Evolutionary conservation across 495 filamentous ascomycete genomes (phyloP), one percentile per base, ranked within the genome.

Genomic region (Gamarada debralockiae): DNA sequence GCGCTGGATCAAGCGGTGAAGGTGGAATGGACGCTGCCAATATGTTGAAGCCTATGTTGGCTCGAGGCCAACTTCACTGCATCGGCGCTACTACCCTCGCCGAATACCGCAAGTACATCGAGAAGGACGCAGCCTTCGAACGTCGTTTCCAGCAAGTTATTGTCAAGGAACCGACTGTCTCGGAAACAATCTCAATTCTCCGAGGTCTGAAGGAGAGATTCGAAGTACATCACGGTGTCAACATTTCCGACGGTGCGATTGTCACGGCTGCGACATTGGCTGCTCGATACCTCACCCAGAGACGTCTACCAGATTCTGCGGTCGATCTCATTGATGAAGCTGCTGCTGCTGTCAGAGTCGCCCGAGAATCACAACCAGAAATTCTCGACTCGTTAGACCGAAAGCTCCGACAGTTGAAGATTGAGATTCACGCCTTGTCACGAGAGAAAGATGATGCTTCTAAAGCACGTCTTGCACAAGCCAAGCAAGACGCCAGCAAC

Each of bases 11-110:
- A 25, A 87, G 83, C 52, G 93, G 93, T 40, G 93, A 98, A 65
- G 93, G 93, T 44, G 93, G 93, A 50, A 98, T 98, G 93, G 93
- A 98, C 62, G 95, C 93, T 22, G 93, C 93, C 60, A 98, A 98
- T 66, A 71, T 98, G 39, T 78, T 98, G 57, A 98, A 98, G 75
- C 93, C 91, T 5, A 96, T 97, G 89, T 79, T 97, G 52, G 93
- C 93, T 50, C 82, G 93, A 63, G 93, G 93, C 18, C 92, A 97
- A 66, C 76, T 98, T 46, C 93, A 98, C 75, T 98, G 93, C 63
- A 97, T 97, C 55, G 93, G 93, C 66, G 93, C 93, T 1, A 98
- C 93, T 0, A 98, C 93, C 1, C 75, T 98, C 44, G 81, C 82
- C 53, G 93, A 98, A 68, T 98, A 97, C 72, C 83, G 93, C 60